phyloP scores from a whole-genome alignment of 2,329 filamentous ascomycete genomes.

The Aspergillus sp. region DNA sequence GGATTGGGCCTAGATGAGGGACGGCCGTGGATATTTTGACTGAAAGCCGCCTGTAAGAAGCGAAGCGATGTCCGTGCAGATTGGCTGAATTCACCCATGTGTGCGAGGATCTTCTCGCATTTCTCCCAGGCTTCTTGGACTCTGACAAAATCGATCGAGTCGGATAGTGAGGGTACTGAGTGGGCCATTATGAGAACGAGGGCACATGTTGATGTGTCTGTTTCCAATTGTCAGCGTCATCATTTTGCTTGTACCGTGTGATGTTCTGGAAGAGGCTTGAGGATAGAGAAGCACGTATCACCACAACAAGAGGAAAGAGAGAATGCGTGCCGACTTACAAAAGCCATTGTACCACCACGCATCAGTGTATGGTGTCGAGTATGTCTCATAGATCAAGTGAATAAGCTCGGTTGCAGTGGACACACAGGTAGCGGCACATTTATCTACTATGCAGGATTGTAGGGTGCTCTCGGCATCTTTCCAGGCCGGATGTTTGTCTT shows the following conservation, averaged over 20 bases:
- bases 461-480: constrained; percentile 14
- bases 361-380: constrained; percentile 29
- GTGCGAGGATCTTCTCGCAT: constrained; percentile 29
- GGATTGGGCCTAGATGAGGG: neutral
- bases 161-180: constrained; percentile 24
- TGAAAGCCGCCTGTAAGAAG: constrained; percentile 27
- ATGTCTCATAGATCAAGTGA: constrained; percentile 32
- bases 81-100: constrained; percentile 32
- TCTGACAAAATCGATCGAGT: constrained; percentile 19
- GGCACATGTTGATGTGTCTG: constrained; percentile 35
- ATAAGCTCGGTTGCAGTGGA: constrained; percentile 35
- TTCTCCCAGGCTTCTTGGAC: constrained; percentile 31
- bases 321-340: constrained; percentile 28
- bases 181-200: constrained; percentile 37
- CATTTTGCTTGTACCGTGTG: neutral
- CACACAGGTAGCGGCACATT: constrained; percentile 37
- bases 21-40: neutral
- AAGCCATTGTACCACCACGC: constrained; percentile 47
- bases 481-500: constrained; percentile 4
- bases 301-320: too few relatives aligned
- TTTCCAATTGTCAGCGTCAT: neutral
- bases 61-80: constrained; percentile 34
- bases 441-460: constrained; percentile 29
- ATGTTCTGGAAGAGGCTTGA: too few relatives aligned
- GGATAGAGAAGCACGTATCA: too few relatives aligned